Evolutionary conservation across 805 yeast species (phyloP).

Genomic region (Candida odintsovae): DNA sequence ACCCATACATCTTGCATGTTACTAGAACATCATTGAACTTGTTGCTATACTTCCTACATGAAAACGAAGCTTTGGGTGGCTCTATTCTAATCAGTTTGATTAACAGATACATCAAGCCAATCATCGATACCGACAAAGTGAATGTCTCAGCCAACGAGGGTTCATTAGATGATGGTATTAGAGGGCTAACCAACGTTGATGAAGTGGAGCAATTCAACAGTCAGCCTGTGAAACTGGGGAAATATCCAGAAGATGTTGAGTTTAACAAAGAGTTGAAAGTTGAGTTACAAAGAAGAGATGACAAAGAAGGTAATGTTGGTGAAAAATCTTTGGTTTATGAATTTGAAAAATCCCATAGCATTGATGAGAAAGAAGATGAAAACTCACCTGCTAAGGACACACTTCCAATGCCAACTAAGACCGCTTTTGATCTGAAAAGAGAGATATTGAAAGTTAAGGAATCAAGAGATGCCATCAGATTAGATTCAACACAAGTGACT

Average conservation of each 20-base stretch:
- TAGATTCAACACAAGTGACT: constrained; percentile 68
- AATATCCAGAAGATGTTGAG: constrained; percentile 81
- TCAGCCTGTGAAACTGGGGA: constrained; percentile 74
- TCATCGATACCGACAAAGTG: constrained; percentile 39
- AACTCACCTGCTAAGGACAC: constrained; percentile 64
- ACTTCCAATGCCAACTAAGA: constrained; percentile 82
- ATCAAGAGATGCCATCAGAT: constrained; percentile 64
- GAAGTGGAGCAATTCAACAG: constrained; percentile 60
- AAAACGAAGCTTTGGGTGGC: constrained; percentile 90
- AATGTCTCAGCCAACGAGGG: constrained; percentile 27
- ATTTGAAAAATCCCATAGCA: constrained; percentile 50
- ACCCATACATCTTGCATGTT: constrained; percentile 69
- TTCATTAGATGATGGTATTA: constrained; percentile 31
- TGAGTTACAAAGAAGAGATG: constrained; percentile 77
- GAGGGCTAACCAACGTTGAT: constrained; percentile 25
- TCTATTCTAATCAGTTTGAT: constrained; percentile 78
- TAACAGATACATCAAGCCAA: constrained; percentile 69
- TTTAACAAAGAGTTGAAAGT: constrained; percentile 79
- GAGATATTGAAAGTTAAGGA: constrained; percentile 79
- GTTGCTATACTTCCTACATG: constrained; percentile 80
- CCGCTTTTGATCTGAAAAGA: constrained; percentile 71
- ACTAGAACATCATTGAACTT: constrained; percentile 83
- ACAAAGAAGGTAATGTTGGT: constrained; percentile 38
- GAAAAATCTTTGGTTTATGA: constrained; percentile 52
- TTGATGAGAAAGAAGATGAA: constrained; percentile 22